Conservation (phyloP, 495 filamentous ascomycete species). For the Aspergillus conjunctus region DNA sequence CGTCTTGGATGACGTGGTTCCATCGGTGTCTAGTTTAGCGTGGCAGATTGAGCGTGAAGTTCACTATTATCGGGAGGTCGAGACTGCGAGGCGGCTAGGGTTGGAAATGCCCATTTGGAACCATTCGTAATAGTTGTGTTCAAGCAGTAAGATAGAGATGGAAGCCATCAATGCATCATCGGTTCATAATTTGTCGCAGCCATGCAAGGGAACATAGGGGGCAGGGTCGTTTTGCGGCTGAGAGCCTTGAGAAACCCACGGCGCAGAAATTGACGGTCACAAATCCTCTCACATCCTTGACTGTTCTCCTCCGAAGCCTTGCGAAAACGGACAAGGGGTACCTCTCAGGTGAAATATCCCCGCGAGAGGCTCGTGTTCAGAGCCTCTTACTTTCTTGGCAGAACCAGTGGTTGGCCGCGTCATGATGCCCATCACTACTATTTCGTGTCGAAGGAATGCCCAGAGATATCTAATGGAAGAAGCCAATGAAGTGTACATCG, state of each 20-base stretch:
- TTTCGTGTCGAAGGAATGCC: constrained; percentile 1
- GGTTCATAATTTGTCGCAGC: no score
- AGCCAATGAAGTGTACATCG: background rate
- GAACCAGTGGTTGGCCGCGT: background rate
- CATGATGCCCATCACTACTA: background rate
- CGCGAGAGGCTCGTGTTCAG: background rate
- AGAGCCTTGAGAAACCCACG: no score
- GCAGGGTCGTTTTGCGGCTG: no score
- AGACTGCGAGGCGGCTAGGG: background rate
- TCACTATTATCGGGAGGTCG: background rate
- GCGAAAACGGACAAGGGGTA: no score
- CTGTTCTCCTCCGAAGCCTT: no score
- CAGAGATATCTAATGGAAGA: background rate
- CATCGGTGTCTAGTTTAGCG: background rate
- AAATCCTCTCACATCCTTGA: no score
- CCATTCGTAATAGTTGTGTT: no score
- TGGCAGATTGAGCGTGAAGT: background rate
- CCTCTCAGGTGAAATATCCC: no score
- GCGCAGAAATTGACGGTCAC: no score
- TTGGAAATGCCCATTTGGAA: background rate
- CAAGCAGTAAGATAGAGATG: no score
- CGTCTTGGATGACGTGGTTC: background rate
- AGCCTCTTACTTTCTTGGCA: background rate
- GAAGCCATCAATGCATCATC: no score
- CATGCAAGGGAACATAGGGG: no score